Percentiles rank a stretch among this genome's conserved stretches.
Evolutionary conservation across 1,284 basidiomycete species (phyloP).

Genomic region (Naganishia cerealis): DNA sequence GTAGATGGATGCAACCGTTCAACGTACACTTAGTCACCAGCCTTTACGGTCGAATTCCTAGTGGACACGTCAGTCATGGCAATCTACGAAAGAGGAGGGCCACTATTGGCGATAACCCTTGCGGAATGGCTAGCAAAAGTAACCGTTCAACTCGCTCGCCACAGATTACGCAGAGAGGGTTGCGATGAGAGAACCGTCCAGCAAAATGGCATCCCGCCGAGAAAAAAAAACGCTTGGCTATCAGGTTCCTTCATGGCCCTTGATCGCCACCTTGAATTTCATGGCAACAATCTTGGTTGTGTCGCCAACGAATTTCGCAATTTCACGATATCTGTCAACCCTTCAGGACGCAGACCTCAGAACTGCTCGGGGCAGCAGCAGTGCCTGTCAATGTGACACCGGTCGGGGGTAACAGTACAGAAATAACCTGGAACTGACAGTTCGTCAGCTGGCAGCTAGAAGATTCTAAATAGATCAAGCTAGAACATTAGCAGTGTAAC

Average conservation of each 20-base stretch:
- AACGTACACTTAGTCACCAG: neutral
- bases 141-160: neutral
- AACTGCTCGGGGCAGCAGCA: neutral
- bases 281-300: too few relatives aligned
- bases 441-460: too few relatives aligned
- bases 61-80: neutral
- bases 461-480: too few relatives aligned
- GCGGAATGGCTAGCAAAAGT: too few relatives aligned
- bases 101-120: neutral
- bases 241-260: neutral
- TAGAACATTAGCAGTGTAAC: too few relatives aligned
- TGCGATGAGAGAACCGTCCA: neutral
- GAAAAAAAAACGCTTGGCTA: neutral
- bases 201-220: neutral
- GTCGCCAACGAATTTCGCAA: too few relatives aligned
- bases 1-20: constrained; percentile 37
- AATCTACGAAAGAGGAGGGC: neutral
- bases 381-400: neutral
- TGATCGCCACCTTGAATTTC: neutral
- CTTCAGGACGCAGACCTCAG: too few relatives aligned
- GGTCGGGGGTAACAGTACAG: too few relatives aligned
- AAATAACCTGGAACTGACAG: too few relatives aligned
- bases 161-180: neutral
- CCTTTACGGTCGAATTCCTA: neutral
- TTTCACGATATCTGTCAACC: too few relatives aligned